Evolutionary conservation across 2,329 filamentous ascomycete genomes (phyloP), one percentile per base, ranked within the genome.

Genomic region (Exophiala oligosperma): DNA sequence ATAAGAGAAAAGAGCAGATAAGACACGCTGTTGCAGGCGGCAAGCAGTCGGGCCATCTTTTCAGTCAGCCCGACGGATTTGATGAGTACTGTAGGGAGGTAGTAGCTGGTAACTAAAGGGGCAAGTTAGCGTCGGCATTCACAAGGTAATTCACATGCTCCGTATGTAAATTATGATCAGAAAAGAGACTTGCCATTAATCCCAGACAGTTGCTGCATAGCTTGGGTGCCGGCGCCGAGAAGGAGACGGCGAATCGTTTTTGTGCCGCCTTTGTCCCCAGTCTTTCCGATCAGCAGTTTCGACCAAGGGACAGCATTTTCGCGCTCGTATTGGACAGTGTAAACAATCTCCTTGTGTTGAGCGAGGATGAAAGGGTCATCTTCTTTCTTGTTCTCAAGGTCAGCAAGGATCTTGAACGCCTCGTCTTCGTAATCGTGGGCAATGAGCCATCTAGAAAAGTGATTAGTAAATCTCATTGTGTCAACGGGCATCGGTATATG

Each of bases 71-170:
- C 82, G 6, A 87, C 81, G 5, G 76, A 82, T 47, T 81, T 68
- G 54, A 82, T 85, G 6, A 87, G 76, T 0, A 88, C 82, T 38
- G 84, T 84, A 0, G 83, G 83, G 0, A 86, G 71, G 56, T 81
- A 84, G 61, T 81, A 81, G 3, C 68, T 71, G 3, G 74, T 57
- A 11, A 55, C 51, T 40, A 56, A 44, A 38, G 59, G 47, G 28
- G 35, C 21, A 60, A 28, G 17, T 47, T 28, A 35, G 41, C 12
- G n/a, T 17, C 28, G 23, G 4, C 12, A 40, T 17, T 38, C n/a
- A 21, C 17, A 28, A 28, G 26, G 26, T 28, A 7, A 28, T 28
- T 28, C 26, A 28, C 26, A 17, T 17, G 17, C 17, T 17, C 17
- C 17, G 17, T 17, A 17, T 17, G 17, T 17, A 17, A 17, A 17